Conservation (phyloP, 306 rosid genomes). For the Cucurbita maxima region DNA sequence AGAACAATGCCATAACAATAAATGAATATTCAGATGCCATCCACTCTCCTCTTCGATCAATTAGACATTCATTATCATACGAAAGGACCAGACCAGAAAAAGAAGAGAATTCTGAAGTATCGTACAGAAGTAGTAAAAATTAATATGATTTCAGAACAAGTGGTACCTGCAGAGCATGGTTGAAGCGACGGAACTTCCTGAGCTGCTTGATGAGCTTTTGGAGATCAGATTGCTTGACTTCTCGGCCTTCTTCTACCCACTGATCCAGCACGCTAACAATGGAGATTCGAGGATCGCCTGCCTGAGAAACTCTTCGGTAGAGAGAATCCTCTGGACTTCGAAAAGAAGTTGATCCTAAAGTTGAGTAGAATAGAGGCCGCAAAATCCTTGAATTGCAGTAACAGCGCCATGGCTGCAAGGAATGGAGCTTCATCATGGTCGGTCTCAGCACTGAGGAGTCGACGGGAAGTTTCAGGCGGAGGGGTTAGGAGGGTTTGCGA, state of each 20-base stretch:
- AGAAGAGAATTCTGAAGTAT: background rate
- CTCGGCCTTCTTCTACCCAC: constrained; percentile 43
- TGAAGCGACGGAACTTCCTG: constrained; percentile 26
- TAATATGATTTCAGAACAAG: background rate
- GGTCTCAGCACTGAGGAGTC: background rate
- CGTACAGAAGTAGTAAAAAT: background rate
- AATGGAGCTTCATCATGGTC: constrained; percentile 16
- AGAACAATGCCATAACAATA: background rate
- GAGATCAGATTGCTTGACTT: constrained; percentile 16
- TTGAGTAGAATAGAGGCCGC: constrained; percentile 13
- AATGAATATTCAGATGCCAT: background rate
- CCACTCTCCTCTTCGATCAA: background rate
- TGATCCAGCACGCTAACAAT: constrained; percentile 32
- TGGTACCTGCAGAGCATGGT: constrained; percentile 58
- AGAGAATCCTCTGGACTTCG: constrained; percentile 17
- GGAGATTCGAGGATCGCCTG: constrained; percentile 23
- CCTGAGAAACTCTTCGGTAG: constrained; percentile 15
- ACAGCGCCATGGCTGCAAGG: constrained; percentile 19
- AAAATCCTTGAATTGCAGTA: constrained; percentile 1
- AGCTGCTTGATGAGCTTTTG: constrained; percentile 22
- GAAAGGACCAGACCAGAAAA: background rate
- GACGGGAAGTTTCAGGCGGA: background rate
- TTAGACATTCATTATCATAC: background rate
- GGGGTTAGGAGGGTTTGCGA: background rate
- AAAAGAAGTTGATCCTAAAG: background rate